Evolutionary conservation across 805 yeast genomes (phyloP), one percentile per base, ranked within the genome.

Genomic region (Candida germanica): DNA sequence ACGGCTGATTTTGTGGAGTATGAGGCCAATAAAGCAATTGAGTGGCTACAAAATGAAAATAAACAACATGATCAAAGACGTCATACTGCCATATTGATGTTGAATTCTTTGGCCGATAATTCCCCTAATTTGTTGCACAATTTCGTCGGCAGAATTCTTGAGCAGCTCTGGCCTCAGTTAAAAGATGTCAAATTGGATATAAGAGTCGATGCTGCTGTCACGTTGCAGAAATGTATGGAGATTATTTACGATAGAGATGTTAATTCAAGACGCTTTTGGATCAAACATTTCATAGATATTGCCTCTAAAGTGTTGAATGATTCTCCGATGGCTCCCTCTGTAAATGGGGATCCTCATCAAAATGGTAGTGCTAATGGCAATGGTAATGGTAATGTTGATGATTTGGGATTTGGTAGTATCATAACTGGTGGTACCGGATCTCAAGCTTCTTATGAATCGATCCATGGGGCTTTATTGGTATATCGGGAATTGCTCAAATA

Each of bases 1-100:
- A 87, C 96, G 0, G 88, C 94, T 1, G 96, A 88, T 33, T 83
- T 91, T 56, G 96, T 93, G 18, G 97, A 91, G 43, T 84, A 79
- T 49, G 96, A 91, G 57, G 93, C 93, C 6, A 86, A 83, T 52
- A 73, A 85, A 32, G 87, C 96, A 26, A 71, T 91, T 33, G 98
- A 93, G 58, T 83, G 96, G 91, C 72, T 91, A 16, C 85, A 87
- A 22, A 73, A 83, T n/a, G 95, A 88, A 44, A 62, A 55, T 40
- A 81, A 87, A 46, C 87, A 83, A 50, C 63, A 65, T 39, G 96
- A 87, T 49, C 75, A 76, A 29, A 76, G 94, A 50, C 78, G 93
- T 44, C 97, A 91, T 54, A 96, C 97, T 0, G 95, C 97, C 1
- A 79, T 88, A 25, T 67, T 91, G 35, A 80, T 87, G 27, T 76